Evolutionary conservation across 2,329 filamentous ascomycete species (phyloP), one percentile per base, ranked within the genome.

Genomic region (Diaporthe aspalathi): DNA sequence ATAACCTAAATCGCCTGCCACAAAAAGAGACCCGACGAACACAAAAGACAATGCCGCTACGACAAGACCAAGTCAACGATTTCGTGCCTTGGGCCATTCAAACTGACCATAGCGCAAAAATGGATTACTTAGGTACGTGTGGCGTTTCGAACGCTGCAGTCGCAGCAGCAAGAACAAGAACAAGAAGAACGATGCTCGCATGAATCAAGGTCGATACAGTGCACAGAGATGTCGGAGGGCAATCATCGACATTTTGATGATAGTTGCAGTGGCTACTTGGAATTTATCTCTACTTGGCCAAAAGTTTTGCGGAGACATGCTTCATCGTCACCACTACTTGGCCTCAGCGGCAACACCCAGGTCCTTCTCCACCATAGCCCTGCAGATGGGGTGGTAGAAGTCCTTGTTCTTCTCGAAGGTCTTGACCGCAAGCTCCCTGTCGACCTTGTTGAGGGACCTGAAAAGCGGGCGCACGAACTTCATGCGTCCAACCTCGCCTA

Each of bases 351-450:
- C 72, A 56, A 85, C 73, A 1, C 86, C 87, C 45, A 97, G 82
- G 81, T 97, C 93, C 86, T 97, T 98, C 83, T 94, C 93, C 3
- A 97, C 90, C 90, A 97, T 93, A 9, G 86, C 89, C 73, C 90
- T 89, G 80, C 95, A 98, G 76, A 98, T 98, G 2, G 96, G 96
- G 79, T 98, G 95, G 80, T 98, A 99, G 79, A 98, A 98, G 74
- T 94, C 91, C 82, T 88, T 93, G 80, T 97, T 92, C 87, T 92
- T 92, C 83, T 93, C 89, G 82, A 97, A 98, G 0, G 95, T 97
- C 79, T 90, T 85, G 67, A 95, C 82, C 0, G 96, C 95, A 77
- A 97, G 82, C 32, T 90, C 84, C 57, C 89, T 85, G 82, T 98
- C 92, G 49, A 93, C 89, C 80, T 91, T 90, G 77, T 92, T 91